Base-by-base conservation (phyloP, 2,329 filamentous ascomycete species). In the Hypoxylon sp. region DNA sequence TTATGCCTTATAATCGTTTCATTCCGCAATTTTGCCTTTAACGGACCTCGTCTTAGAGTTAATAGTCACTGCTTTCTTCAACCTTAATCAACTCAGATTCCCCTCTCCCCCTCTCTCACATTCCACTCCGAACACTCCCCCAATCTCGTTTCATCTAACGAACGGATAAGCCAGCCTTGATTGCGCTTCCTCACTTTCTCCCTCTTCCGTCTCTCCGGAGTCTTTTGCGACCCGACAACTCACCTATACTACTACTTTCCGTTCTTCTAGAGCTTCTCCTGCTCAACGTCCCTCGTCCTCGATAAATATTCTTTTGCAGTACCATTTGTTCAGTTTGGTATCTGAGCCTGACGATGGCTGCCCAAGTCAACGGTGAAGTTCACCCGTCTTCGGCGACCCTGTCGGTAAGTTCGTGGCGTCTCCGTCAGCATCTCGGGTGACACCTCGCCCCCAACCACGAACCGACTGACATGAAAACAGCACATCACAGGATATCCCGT, bases 401-500 rank as follows among this genome's bases (percentile, higher is more conserved):
- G 17, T 68, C 67, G 60, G 68, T 70, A 66, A 59, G 67, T 41
- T 40, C 15, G 7, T 23, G 15, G 25, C 12, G 13, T 23, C 21
- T 45, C 21, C 23, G 41, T 31, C 21, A n/a, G n/a, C n/a, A n/a
- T n/a, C n/a, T n/a, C n/a, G n/a, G n/a, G n/a, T n/a, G n/a, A n/a
- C n/a, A n/a, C n/a, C n/a, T n/a, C n/a, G n/a, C n/a, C n/a, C n/a
- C n/a, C n/a, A n/a, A n/a, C n/a, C n/a, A n/a, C n/a, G n/a, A n/a
- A n/a, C n/a, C n/a, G n/a, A n/a, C n/a, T n/a, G n/a, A n/a, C n/a
- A n/a, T n/a, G n/a, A n/a, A n/a, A n/a, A 37, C 30, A 96, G 90
- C 92, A 97, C 70, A 80, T 97, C 58, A 80, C 86, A 63, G 87
- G 87, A 61, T 96, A 96, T 74, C 93, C 93, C 29, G 74, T 95